Percentiles rank a stretch among this genome's conserved stretches.
Conservation (phyloP, 164 flowering plant species). For the Kingdonia uniflora region DNA sequence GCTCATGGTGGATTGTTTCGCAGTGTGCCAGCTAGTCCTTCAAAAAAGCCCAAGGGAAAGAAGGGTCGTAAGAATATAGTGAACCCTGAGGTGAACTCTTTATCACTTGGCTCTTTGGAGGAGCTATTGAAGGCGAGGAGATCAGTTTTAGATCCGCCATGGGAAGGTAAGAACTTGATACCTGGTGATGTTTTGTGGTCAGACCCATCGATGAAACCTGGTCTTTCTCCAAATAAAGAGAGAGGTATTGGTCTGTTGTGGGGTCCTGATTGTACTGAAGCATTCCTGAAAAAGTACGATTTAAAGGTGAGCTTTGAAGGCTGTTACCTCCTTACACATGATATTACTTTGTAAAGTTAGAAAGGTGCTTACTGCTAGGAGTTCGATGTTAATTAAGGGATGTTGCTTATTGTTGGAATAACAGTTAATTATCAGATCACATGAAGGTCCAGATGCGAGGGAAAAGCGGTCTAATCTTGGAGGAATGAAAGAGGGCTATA, state of each 20-base stretch:
- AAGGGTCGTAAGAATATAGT: conserved; percentile 44
- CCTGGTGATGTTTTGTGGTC: conserved; percentile 99
- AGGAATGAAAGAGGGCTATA: conserved; percentile 85
- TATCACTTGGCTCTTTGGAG: conserved; percentile 76
- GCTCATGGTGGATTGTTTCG: conserved; percentile 99
- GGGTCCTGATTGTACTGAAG: conserved; percentile 98
- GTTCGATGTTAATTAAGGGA: conserved; percentile 6
- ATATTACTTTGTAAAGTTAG: too few relatives aligned
- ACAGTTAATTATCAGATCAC: conserved; percentile 94
- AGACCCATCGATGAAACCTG: conserved; percentile 81
- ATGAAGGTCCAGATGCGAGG: conserved; percentile 99
- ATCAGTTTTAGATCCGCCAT: conserved; percentile 92
- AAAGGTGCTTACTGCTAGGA: too few relatives aligned
- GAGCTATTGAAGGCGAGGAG: conserved; percentile 82
- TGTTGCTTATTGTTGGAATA: conserved; percentile 10
- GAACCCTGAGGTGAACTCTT: conserved; percentile 22
- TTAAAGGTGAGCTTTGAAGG: conserved; percentile 45
- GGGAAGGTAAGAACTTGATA: conserved; percentile 89
- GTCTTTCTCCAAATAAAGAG: conserved; percentile 86
- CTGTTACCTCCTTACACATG: too few relatives aligned
- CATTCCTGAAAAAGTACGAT: conserved; percentile 56
- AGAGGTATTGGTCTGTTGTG: conserved; percentile 92
- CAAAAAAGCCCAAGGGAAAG: conserved; percentile 63
- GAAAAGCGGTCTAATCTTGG: conserved; percentile 68
- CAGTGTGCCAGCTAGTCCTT: conserved; percentile 29